Evolutionary conservation across 352 stramenopile species (phyloP).

Genomic region (Globisporangium takayamanum): DNA sequence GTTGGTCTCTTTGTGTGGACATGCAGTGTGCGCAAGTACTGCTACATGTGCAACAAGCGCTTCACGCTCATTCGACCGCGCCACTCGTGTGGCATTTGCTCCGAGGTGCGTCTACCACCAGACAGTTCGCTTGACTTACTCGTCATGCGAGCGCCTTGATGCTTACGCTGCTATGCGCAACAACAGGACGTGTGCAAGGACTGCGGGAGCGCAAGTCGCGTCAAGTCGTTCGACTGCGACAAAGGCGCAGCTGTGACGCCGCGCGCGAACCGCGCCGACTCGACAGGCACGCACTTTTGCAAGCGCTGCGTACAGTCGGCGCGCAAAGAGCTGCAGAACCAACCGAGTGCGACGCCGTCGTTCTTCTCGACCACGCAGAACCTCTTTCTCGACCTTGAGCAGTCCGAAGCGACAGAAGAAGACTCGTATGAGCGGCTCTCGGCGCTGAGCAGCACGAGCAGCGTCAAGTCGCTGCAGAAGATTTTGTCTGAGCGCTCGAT

Average conservation of each 20-base stretch:
- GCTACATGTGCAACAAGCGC: conserved; percentile 67
- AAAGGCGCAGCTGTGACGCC: conserved; percentile 26
- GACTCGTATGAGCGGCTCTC: conserved; percentile 37
- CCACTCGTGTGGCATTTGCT: conserved; percentile 59
- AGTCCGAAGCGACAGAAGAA: conserved; percentile 21
- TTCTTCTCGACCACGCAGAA: conserved; percentile 32
- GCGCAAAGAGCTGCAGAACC: conserved; percentile 32
- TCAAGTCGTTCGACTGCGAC: conserved; percentile 39
- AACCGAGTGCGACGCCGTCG: conserved; percentile 13
- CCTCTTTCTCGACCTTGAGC: conserved; percentile 22
- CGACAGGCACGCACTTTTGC: conserved; percentile 38
- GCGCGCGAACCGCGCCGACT: conserved; percentile 26
- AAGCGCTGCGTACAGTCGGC: conserved; percentile 47
- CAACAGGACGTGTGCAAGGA: conserved; percentile 58
- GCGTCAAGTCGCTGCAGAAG: conserved; percentile 23
- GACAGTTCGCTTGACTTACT: too few relatives aligned
- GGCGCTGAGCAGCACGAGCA: conserved; percentile 39
- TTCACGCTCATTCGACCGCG: conserved; percentile 62
- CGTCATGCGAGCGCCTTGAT: background rate
- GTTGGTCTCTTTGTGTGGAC: background rate
- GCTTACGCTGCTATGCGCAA: background rate
- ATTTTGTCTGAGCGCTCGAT: conserved; percentile 16
- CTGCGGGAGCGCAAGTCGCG: conserved; percentile 48
- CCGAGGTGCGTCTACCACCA: conserved; percentile 25
- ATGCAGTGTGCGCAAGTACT: conserved; percentile 47